A percentile compares a stretch with the other conserved stretches of the same genome.
Conservation (phyloP, 768 basidiomycete genomes). For the Baorangia bicolor region DNA sequence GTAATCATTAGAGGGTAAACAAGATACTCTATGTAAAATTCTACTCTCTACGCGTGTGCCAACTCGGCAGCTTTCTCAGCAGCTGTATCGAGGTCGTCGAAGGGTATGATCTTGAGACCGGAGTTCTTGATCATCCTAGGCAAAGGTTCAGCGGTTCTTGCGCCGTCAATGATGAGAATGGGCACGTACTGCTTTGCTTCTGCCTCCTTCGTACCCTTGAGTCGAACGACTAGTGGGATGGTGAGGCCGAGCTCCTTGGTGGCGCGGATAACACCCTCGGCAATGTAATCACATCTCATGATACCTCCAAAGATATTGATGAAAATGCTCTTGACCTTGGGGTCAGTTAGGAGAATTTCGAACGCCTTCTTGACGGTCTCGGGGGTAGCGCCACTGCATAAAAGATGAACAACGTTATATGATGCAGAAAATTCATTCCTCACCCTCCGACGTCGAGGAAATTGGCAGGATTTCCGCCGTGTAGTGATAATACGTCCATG, state of each 20-base stretch:
- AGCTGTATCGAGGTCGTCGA: slow-evolving; percentile 91
- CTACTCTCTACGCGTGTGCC: slow-evolving; percentile 45
- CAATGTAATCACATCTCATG: slow-evolving; percentile 99
- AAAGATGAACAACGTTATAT: background rate
- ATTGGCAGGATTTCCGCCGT: slow-evolving; percentile 97
- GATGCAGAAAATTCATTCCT: slow-evolving; percentile 16
- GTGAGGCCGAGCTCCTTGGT: slow-evolving; percentile 84
- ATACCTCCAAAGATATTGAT: slow-evolving; percentile 99
- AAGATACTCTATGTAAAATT: slow-evolving; percentile 15
- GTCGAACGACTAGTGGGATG: slow-evolving; percentile 88
- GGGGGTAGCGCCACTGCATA: slow-evolving; percentile 89
- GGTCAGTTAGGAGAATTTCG: slow-evolving; percentile 86
- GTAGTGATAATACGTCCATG: slow-evolving; percentile 97
- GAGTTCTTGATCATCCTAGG: slow-evolving; percentile 89
- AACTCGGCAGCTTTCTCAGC: slow-evolving; percentile 77
- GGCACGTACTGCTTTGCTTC: slow-evolving; percentile 88
- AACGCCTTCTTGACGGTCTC: slow-evolving; percentile 99
- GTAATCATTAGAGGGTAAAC: slow-evolving; percentile 19
- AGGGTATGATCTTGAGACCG: slow-evolving; percentile 90
- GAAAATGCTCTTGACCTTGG: slow-evolving; percentile 96
- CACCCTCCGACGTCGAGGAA: slow-evolving; percentile 98
- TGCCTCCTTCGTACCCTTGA: slow-evolving; percentile 95
- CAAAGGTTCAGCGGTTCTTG: slow-evolving; percentile 4
- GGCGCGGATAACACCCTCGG: slow-evolving; percentile 97
- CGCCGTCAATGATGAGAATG: background rate